These are phyloP conservation scores for Neurospora sp. DNA, from an alignment of 495 filamentous ascomycete genomes.

Conservation along the genomic window DNA sequence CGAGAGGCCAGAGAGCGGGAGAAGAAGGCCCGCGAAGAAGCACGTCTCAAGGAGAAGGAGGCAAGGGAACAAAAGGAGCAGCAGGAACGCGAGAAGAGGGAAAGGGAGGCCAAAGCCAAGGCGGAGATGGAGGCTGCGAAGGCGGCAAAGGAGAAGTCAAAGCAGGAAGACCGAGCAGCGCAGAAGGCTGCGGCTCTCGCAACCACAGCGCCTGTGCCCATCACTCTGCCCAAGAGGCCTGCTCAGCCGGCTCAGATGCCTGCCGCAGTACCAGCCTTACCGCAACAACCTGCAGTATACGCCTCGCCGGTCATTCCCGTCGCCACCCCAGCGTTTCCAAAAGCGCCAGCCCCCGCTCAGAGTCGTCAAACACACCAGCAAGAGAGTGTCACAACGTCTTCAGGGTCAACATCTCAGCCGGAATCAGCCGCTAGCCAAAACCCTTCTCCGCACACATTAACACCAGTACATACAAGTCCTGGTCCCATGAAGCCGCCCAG, in stretches of 20 bases:
- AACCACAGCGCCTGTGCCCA: slow-evolving; percentile 26
- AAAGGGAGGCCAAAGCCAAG: slow-evolving; percentile 29
- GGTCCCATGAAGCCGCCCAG: slow-evolving; percentile 40
- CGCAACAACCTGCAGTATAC: slow-evolving; percentile 34
- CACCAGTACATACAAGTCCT: slow-evolving; percentile 47
- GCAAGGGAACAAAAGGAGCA: slow-evolving; percentile 59
- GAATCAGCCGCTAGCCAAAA: slow-evolving; percentile 48
- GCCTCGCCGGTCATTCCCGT: slow-evolving; percentile 71
- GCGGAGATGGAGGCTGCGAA: slow-evolving; percentile 23
- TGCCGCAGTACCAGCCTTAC: slow-evolving; percentile 40
- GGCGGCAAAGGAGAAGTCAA: slow-evolving; percentile 42
- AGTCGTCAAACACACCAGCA: slow-evolving; percentile 73
- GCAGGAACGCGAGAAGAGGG: slow-evolving; percentile 47
- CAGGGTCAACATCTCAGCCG: slow-evolving; percentile 46
- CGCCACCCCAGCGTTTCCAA: slow-evolving; percentile 73
- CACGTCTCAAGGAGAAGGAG: slow-evolving; percentile 58
- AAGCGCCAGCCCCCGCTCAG: slow-evolving; percentile 68
- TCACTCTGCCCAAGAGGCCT: slow-evolving; percentile 41
- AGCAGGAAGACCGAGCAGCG: slow-evolving; percentile 35
- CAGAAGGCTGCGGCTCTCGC: slow-evolving; percentile 29
- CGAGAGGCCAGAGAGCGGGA: slow-evolving; percentile 76
- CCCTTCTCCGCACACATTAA: slow-evolving; percentile 52
- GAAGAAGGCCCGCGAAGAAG: slow-evolving; percentile 67
- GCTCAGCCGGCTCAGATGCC: slow-evolving; percentile 33
- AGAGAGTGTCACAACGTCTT: slow-evolving; percentile 56